Conservation (phyloP, 2,329 filamentous ascomycete genomes). For the Diaporthe sp. region DNA sequence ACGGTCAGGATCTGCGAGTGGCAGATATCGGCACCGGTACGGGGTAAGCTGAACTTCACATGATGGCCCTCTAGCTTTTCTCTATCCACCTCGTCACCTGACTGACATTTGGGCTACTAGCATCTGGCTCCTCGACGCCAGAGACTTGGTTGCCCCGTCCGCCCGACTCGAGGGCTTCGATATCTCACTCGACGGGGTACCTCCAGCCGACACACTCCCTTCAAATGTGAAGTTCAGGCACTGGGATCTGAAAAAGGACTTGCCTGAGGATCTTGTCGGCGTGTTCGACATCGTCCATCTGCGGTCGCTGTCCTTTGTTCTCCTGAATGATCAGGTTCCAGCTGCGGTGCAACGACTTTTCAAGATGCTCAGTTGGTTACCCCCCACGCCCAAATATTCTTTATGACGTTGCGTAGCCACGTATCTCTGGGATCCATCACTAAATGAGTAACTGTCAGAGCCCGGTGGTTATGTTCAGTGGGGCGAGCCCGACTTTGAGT, state of each 20-base stretch:
- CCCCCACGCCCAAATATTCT: too few relatives aligned
- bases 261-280: slow-evolving; percentile 43
- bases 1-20: slow-evolving; percentile 39
- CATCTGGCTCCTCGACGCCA: slow-evolving; percentile 35
- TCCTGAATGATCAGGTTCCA: slow-evolving; percentile 42
- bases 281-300: slow-evolving; percentile 45
- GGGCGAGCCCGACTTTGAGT: slow-evolving; percentile 21
- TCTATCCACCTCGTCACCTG: too few relatives aligned
- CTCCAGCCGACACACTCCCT: slow-evolving; percentile 41
- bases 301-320: slow-evolving; percentile 43
- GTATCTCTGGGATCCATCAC: background rate
- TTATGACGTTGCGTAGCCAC: too few relatives aligned
- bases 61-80: too few relatives aligned
- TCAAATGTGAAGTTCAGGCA: slow-evolving; percentile 42
- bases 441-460: background rate
- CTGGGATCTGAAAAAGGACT: slow-evolving; percentile 42
- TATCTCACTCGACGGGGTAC: slow-evolving; percentile 45
- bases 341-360: background rate
- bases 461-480: slow-evolving; percentile 2
- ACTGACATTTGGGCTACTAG: background rate
- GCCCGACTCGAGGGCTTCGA: slow-evolving; percentile 44
- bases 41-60: slow-evolving; percentile 40
- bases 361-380: slow-evolving; percentile 2
- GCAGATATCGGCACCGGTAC: slow-evolving; percentile 48
- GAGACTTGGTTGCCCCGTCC: slow-evolving; percentile 31